These are phyloP conservation scores for Patellaria atrata DNA, from an alignment of 495 filamentous ascomycete genomes.

Conservation along the genomic window DNA sequence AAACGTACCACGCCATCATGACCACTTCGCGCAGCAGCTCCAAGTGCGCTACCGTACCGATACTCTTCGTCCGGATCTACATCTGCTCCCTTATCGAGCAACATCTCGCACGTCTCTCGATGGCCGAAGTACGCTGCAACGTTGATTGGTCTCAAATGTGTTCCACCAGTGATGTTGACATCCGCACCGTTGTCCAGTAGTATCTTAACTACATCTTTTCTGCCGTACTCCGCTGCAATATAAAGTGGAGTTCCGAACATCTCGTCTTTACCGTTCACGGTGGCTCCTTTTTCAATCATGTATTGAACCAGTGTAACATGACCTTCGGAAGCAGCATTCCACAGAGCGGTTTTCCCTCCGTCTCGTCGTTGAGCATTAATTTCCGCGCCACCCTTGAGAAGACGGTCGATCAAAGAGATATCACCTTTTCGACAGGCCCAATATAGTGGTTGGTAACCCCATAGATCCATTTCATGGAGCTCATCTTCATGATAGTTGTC, in stretches of 20 bases:
- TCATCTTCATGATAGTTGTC: conserved; percentile 1
- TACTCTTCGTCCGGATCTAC: conserved; percentile 11
- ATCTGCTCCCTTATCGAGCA: conserved; percentile 13
- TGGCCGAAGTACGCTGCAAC: conserved; percentile 7
- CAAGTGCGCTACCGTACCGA: conserved; percentile 9
- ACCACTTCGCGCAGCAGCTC: conserved; percentile 6
- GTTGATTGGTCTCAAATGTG: conserved; percentile 1
- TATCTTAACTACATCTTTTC: conserved; percentile 3
- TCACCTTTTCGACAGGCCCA: conserved; percentile 5
- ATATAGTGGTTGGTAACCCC: conserved; percentile 9
- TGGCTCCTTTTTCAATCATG: no score
- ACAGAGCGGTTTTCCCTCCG: no score
- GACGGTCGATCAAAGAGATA: conserved; percentile 3
- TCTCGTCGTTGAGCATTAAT: no score
- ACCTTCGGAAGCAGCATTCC: no score
- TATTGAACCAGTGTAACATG: no score
- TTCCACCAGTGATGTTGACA: conserved; percentile 8
- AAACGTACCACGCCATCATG: conserved; percentile 8
- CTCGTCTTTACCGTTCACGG: no score
- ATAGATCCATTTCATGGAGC: conserved; percentile 5
- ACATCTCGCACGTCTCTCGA: conserved; percentile 1
- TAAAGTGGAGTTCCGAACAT: conserved; percentile 10
- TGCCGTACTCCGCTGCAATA: conserved; percentile 2
- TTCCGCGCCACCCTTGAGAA: conserved; percentile 5
- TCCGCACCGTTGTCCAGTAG: conserved; percentile 8